Conservation (phyloP, 2,329 filamentous ascomycete genomes). For the Fusarium tjaetaba region DNA sequence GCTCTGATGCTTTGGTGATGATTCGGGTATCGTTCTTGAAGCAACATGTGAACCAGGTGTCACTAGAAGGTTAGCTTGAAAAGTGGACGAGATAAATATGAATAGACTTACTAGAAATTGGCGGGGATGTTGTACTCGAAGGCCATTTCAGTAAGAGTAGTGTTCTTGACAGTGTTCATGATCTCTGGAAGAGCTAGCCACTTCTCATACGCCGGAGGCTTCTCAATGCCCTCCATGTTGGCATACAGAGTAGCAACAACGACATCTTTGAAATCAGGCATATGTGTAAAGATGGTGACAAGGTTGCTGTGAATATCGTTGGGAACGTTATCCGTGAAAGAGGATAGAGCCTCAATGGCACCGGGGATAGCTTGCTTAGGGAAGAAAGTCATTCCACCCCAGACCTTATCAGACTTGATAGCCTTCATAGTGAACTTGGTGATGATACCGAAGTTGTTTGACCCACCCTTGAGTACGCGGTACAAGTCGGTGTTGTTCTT, state of each 20-base stretch:
- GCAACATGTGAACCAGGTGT: slow-evolving; percentile 25
- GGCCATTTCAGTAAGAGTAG: slow-evolving; percentile 25
- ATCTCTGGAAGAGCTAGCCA: slow-evolving; percentile 32
- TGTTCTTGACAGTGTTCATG: slow-evolving; percentile 23
- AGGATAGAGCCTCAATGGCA: slow-evolving; percentile 4
- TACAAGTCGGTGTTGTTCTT: slow-evolving; percentile 54
- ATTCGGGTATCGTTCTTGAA: slow-evolving; percentile 29
- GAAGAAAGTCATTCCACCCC: slow-evolving; percentile 31
- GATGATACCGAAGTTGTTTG: slow-evolving; percentile 54
- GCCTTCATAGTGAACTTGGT: slow-evolving; percentile 44
- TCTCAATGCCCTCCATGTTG: slow-evolving; percentile 22
- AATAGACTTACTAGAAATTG: slow-evolving; percentile 16
- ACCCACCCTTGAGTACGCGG: slow-evolving; percentile 55
- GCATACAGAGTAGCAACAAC: slow-evolving; percentile 17
- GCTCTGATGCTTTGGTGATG: slow-evolving; percentile 18
- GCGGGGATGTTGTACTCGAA: slow-evolving; percentile 31
- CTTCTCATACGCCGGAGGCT: slow-evolving; percentile 24
- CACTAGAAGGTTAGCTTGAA: background rate
- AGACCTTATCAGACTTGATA: slow-evolving; percentile 30
- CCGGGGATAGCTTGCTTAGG: slow-evolving; percentile 21
- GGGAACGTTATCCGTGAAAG: slow-evolving; percentile 19
- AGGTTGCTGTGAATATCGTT: slow-evolving; percentile 26
- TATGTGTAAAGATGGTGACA: slow-evolving; percentile 7
- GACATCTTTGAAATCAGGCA: slow-evolving; percentile 28
- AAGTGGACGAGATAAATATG: too few species aligned